Base-by-base conservation (phyloP, 345 rosid species). In the Jatropha curcas region DNA sequence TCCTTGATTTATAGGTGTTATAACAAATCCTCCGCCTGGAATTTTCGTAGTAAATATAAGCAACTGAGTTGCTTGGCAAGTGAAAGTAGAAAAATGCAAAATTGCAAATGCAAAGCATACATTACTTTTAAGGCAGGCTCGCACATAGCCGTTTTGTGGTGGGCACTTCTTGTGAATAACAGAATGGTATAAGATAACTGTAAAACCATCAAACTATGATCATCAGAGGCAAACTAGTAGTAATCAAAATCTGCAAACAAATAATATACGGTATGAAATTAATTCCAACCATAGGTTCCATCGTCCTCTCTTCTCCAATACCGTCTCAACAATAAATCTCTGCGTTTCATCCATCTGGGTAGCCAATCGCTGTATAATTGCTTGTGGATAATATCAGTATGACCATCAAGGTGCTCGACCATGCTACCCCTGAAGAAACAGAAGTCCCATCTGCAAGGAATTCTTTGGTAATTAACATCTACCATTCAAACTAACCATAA, bases 281-380 rank as follows among this genome's bases (percentile, higher is more conserved):
- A 41, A 41, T 41, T 41, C 13, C 11, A 9, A 95, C 99, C 98
- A 57, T 91, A 95, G 53, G 99, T 95, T 74, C 99, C 98, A 77
- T 95, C 97, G 11, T 91, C 96, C 76, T 95, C 99, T 51, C 94
- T 85, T 84, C 99, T 88, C 99, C 99, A 95, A 83, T 91, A 92
- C 14, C 98, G 92, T 48, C 87, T 86, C 71, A 91, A 41, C 56
- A 95, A 76, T 58, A 95, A 80, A 81, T 92, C 98, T 81, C 99
- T 89, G 67, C 87, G 82, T 63, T 77, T 81, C 98, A 91, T 86
- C 6, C 94, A 89, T 94, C 93, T 88, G 41, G 96, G 93, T 31
- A 95, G 76, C 98, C 96, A 92, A 71, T 88, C 89, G 60, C 90
- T 88, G 74, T 86, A 88, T 58, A 95, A 77, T 76, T 82, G 83